phyloP scores from a whole-genome alignment of 2,329 filamentous ascomycete genomes.

The Orbilia brochopaga region DNA sequence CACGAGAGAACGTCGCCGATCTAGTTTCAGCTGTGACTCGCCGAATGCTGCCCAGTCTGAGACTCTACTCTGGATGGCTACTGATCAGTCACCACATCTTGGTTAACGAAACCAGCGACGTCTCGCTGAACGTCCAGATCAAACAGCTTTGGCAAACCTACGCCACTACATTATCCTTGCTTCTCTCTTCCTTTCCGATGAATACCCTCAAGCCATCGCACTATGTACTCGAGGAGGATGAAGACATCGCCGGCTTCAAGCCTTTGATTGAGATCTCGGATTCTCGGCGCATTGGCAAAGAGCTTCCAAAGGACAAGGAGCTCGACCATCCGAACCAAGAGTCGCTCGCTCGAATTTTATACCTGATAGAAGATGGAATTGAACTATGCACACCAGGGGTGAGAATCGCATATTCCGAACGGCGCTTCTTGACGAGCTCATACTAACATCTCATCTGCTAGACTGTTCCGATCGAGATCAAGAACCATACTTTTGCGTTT shows the following conservation, averaged over 20 bases:
- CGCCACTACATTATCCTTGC: conserved; percentile 66
- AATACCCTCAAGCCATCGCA: conserved; percentile 64
- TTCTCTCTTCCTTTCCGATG: conserved; percentile 67
- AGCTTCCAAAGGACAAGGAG: conserved; percentile 57
- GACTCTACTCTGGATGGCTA: conserved; percentile 73
- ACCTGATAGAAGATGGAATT: conserved; percentile 68
- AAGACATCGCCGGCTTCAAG: conserved; percentile 69
- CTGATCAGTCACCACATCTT: conserved; percentile 65
- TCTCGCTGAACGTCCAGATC: conserved; percentile 65
- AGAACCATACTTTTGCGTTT: conserved; percentile 45
- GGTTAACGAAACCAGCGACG: conserved; percentile 64
- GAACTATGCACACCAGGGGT: conserved; percentile 58
- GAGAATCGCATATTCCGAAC: background rate
- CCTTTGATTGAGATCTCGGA: conserved; percentile 63
- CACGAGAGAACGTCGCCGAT: conserved; percentile 60
- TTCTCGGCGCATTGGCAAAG: conserved; percentile 38
- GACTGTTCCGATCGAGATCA: conserved; percentile 44
- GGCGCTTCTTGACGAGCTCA: background rate
- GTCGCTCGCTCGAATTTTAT: conserved; percentile 70
- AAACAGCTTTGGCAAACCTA: conserved; percentile 71
- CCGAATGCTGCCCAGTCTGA: conserved; percentile 68
- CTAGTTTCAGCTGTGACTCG: conserved; percentile 65
- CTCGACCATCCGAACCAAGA: conserved; percentile 67
- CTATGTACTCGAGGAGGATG: conserved; percentile 73
- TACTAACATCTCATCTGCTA: background rate